phyloP scores from a whole-genome alignment of 805 yeast species.

The Ogataea degrootiae region DNA sequence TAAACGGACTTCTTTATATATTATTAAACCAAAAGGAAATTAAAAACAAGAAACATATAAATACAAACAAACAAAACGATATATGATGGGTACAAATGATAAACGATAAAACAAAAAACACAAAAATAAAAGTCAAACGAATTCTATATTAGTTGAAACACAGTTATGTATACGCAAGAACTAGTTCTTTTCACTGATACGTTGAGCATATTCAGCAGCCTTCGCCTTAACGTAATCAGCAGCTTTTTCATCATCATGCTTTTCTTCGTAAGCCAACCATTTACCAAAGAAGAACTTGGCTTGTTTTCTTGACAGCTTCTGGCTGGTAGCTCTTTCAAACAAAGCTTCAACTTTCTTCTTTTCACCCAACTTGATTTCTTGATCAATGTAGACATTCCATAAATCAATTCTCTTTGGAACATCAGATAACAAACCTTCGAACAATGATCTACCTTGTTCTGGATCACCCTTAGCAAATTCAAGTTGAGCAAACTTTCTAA shows the following conservation, averaged over 20 bases:
- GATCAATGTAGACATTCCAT: slow-evolving; percentile 95
- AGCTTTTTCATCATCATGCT: slow-evolving; percentile 59
- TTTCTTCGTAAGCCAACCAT: slow-evolving; percentile 81
- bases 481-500: slow-evolving; percentile 81
- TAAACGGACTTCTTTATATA: too few species aligned
- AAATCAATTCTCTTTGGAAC: slow-evolving; percentile 89
- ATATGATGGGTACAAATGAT: neutral
- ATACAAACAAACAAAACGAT: too few species aligned
- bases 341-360: slow-evolving; percentile 68
- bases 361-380: slow-evolving; percentile 71
- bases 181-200: slow-evolving; percentile 14
- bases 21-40: too few species aligned
- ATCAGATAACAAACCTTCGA: slow-evolving; percentile 86
- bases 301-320: slow-evolving; percentile 76
- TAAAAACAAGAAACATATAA: too few species aligned
- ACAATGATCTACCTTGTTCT: slow-evolving; percentile 91
- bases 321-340: slow-evolving; percentile 71
- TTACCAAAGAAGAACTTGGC: slow-evolving; percentile 93
- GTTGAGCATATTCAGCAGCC: slow-evolving; percentile 65
- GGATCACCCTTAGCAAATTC: slow-evolving; percentile 85
- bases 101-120: neutral
- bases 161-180: neutral
- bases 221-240: slow-evolving; percentile 84
- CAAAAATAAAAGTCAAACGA: too few species aligned
- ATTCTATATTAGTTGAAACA: too few species aligned